Percentiles rank a stretch among this genome's conserved stretches.
Conservation (phyloP, 352 stramenopile genomes). For the Thraustochytrium sp. region DNA sequence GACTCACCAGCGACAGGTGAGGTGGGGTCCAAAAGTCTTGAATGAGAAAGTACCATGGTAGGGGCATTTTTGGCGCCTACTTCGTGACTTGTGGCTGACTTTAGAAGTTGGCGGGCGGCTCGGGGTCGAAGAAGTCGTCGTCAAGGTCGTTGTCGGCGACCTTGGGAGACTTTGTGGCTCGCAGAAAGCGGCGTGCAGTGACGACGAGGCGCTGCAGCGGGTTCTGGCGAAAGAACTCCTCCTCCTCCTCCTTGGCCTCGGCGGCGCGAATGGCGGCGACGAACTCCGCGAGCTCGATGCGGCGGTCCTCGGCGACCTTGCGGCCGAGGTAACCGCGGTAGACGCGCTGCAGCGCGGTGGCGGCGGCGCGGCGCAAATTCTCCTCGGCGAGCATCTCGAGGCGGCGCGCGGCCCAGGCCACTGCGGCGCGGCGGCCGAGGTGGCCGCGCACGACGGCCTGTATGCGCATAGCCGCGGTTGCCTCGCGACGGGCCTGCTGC, state of each 20-base stretch:
- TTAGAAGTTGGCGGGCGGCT: neutral
- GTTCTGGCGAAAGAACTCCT: slow-evolving; percentile 59
- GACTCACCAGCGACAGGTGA: no score
- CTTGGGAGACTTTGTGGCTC: neutral
- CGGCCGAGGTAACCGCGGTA: slow-evolving; percentile 75
- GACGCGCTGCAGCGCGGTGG: slow-evolving; percentile 71
- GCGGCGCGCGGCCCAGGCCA: slow-evolving; percentile 69
- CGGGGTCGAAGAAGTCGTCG: neutral
- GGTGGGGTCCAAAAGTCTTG: no score
- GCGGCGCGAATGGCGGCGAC: slow-evolving; percentile 78
- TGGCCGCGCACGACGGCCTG: slow-evolving; percentile 64
- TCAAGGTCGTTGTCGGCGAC: neutral
- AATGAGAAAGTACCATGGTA: no score
- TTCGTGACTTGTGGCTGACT: neutral
- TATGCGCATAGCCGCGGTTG: slow-evolving; percentile 53
- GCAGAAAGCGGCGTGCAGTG: neutral
- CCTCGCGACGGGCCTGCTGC: slow-evolving; percentile 13
- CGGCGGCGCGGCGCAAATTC: slow-evolving; percentile 65
- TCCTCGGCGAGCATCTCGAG: slow-evolving; percentile 73
- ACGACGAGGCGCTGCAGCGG: slow-evolving; percentile 41
- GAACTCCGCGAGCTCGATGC: slow-evolving; percentile 85
- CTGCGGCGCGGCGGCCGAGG: slow-evolving; percentile 70
- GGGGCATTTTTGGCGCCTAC: neutral
- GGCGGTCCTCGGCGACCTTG: slow-evolving; percentile 66
- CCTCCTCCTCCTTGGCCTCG: slow-evolving; percentile 78